Percentiles rank a stretch among this genome's conserved stretches.
Conservation (phyloP, 2,329 filamentous ascomycete genomes). For the Gaeumannomyces tritici region DNA sequence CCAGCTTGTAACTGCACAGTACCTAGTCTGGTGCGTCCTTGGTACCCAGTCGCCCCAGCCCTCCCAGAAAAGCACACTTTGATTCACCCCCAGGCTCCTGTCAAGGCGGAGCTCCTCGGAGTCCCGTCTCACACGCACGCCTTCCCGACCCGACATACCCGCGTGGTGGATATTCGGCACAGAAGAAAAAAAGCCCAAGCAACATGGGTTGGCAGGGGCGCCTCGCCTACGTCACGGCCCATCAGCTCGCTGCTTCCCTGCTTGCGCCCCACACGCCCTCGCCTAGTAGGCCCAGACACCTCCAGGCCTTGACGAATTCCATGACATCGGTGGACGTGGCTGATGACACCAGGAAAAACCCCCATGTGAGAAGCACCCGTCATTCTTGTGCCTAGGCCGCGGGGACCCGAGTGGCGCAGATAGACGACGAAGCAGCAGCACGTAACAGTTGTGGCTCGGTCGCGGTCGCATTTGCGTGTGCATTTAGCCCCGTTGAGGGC, state of each 20-base stretch:
- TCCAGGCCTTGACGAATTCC: background rate
- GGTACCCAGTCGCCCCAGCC: too few relatives aligned
- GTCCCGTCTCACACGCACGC: too few relatives aligned
- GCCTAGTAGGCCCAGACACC: background rate
- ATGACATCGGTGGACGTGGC: constrained; percentile 6
- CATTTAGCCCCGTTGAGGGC: background rate
- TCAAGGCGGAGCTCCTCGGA: too few relatives aligned
- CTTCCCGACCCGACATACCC: too few relatives aligned
- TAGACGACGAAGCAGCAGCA: too few relatives aligned
- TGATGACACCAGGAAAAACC: background rate
- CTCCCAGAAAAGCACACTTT: too few relatives aligned
- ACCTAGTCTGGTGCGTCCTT: too few relatives aligned
- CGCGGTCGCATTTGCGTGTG: too few relatives aligned
- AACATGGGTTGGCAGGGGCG: background rate
- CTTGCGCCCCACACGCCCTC: background rate
- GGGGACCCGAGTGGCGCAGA: background rate
- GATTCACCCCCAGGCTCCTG: too few relatives aligned
- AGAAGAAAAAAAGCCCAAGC: background rate
- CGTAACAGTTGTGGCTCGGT: background rate
- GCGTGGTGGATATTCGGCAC: background rate
- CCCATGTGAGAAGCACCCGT: too few relatives aligned
- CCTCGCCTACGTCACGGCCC: constrained; percentile 1
- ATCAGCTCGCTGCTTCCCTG: background rate
- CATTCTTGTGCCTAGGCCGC: too few relatives aligned
- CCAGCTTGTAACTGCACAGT: too few relatives aligned